Percentiles rank a stretch among this genome's conserved stretches.
Evolutionary conservation across 225 moss, liverwort and hornwort genomes (phyloP).

Genomic region (Straminergon stramineum): DNA sequence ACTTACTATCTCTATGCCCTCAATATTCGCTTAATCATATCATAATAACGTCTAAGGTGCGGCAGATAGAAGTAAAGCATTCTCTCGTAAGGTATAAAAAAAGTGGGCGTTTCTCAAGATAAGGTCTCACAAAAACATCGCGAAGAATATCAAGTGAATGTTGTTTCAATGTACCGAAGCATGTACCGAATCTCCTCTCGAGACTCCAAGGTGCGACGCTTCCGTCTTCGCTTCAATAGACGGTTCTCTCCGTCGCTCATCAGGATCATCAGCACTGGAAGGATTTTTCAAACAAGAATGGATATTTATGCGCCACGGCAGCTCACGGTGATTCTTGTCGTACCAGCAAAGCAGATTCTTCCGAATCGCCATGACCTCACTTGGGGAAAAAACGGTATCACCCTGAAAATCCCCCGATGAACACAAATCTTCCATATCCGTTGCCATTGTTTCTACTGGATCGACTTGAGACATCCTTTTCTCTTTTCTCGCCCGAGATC

Average conservation of each 20-base stretch:
- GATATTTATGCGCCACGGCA: conserved; percentile 80
- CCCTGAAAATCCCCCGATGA: not conserved
- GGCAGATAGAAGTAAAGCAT: not conserved
- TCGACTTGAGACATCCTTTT: not conserved
- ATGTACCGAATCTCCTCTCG: not conserved
- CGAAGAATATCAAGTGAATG: not conserved
- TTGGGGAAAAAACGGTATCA: conserved; percentile 14
- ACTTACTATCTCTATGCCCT: not conserved
- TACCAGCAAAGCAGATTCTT: conserved; percentile 72
- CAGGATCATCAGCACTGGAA: not conserved
- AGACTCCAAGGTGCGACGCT: not conserved
- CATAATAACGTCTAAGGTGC: not conserved
- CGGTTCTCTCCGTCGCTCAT: not conserved
- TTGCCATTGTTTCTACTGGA: not conserved
- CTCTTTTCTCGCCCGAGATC: not conserved
- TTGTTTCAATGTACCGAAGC: not conserved
- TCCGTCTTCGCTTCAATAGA: conserved; percentile 1
- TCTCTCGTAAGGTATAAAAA: not conserved
- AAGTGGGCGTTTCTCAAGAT: not conserved
- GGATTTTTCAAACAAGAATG: conserved; percentile 25
- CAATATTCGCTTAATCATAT: not conserved
- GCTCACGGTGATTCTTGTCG: conserved; percentile 65
- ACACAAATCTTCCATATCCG: conserved; percentile 41
- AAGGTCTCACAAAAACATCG: not conserved
- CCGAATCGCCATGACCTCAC: conserved; percentile 44